Percentiles rank a stretch among this genome's conserved stretches.
phyloP scores from a whole-genome alignment of 306 rosid genomes.

The Ormosia semicastrata region DNA sequence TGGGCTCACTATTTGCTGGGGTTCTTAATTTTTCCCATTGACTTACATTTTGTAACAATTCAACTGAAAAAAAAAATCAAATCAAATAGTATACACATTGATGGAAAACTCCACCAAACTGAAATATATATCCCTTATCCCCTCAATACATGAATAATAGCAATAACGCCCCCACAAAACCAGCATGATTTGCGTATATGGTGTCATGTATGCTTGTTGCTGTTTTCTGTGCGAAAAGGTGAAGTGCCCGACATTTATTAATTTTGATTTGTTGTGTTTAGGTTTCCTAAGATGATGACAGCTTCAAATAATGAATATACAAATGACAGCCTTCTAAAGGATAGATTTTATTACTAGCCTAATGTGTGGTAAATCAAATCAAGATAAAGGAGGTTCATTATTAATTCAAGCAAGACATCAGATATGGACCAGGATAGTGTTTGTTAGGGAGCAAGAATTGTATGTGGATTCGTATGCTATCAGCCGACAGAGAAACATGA shows the following conservation, averaged over 20 bases:
- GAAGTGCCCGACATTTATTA: background rate
- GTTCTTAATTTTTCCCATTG: slow-evolving; percentile 8
- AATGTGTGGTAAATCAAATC: slow-evolving; percentile 14
- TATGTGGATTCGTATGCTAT: slow-evolving; percentile 2
- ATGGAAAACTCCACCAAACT: slow-evolving; percentile 34
- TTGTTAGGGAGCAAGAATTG: slow-evolving; percentile 28
- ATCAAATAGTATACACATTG: background rate
- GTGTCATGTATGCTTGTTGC: slow-evolving; percentile 24
- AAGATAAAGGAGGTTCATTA: slow-evolving; percentile 7
- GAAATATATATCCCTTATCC: background rate
- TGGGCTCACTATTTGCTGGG: slow-evolving; percentile 1
- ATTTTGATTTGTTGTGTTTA: background rate
- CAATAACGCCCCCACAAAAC: slow-evolving; percentile 20
- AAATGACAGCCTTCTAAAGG: background rate
- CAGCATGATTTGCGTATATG: slow-evolving; percentile 20
- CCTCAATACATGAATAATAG: slow-evolving; percentile 12
- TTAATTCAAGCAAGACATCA: background rate
- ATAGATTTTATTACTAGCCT: background rate
- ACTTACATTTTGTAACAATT: slow-evolving; percentile 6
- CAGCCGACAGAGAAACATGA: slow-evolving; percentile 19
- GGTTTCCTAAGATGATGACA: slow-evolving; percentile 29
- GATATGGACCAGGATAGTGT: slow-evolving; percentile 12
- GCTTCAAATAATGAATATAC: background rate
- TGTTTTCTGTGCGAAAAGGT: background rate
- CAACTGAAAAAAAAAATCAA: background rate